phyloP scores from a whole-genome alignment of 2,329 filamentous ascomycete genomes.

The Sodiomyces alkalinus region DNA sequence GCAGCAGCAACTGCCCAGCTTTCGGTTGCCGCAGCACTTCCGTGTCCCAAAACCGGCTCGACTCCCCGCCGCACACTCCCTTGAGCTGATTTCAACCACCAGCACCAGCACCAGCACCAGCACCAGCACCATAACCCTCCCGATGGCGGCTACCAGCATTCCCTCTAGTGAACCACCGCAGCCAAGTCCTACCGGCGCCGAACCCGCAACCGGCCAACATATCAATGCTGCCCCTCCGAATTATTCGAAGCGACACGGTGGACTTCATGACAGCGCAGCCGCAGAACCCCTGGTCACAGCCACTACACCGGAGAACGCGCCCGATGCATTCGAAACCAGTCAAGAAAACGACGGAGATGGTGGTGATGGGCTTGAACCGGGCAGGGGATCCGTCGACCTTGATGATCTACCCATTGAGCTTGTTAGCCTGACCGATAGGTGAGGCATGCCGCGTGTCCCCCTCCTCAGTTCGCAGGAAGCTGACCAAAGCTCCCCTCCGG shows the following conservation, averaged over 20 bases:
- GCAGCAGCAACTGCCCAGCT: too few species aligned
- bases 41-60: too few species aligned
- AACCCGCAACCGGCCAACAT: slow-evolving; percentile 14
- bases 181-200: slow-evolving; percentile 14
- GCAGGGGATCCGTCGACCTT: slow-evolving; percentile 50
- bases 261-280: neutral
- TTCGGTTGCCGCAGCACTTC: too few species aligned
- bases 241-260: slow-evolving; percentile 19
- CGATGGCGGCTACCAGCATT: slow-evolving; percentile 18
- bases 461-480: slow-evolving; percentile 3
- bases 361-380: slow-evolving; percentile 26
- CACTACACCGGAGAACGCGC: slow-evolving; percentile 12
- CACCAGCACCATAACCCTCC: slow-evolving; percentile 5
- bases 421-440: slow-evolving; percentile 79
- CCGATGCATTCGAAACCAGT: slow-evolving; percentile 35
- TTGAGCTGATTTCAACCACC: too few species aligned
- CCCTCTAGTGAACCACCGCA: slow-evolving; percentile 14
- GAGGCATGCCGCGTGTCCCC: slow-evolving; percentile 10
- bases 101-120: too few species aligned
- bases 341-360: slow-evolving; percentile 27
- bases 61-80: too few species aligned
- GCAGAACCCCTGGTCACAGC: slow-evolving; percentile 3
- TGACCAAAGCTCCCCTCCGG: neutral
- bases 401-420: slow-evolving; percentile 92
- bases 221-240: slow-evolving; percentile 13